Percentiles rank a stretch among this genome's conserved stretches.
Conservation (phyloP, 148 eudicot genomes). For the Cornus florida region DNA sequence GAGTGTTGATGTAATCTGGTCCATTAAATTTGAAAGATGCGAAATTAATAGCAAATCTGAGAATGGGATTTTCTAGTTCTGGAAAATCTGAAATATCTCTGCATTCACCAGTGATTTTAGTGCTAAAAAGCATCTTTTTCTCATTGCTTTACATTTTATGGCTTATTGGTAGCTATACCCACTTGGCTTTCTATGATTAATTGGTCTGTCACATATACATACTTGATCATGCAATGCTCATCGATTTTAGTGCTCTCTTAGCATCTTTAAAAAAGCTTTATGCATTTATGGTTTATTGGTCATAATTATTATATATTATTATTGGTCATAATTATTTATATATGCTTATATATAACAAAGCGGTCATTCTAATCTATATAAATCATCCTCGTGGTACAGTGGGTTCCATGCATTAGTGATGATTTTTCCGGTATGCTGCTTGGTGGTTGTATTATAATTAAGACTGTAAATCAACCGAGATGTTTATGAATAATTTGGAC, state of each 20-base stretch:
- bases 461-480: too few species aligned
- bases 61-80: neutral
- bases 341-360: neutral
- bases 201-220: neutral
- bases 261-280: neutral
- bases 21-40: conserved; percentile 16
- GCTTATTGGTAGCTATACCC: neutral
- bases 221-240: neutral
- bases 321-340: too few species aligned
- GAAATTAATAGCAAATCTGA: conserved; percentile 18
- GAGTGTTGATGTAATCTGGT: conserved; percentile 9
- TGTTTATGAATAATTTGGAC: too few species aligned
- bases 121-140: neutral
- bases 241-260: neutral
- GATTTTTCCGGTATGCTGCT: too few species aligned
- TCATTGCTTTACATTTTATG: conserved; percentile 2
- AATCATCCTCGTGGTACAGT: neutral
- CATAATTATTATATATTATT: neutral
- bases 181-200: too few species aligned
- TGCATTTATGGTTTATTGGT: conserved; percentile 7
- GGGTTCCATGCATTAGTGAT: conserved; percentile 1
- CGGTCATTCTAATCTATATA: neutral
- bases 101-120: neutral
- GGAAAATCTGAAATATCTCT: neutral
- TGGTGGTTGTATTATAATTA: neutral